Evolutionary conservation across 2,329 filamentous ascomycete species (phyloP).

Genomic region (Cladophialophora carrionii): DNA sequence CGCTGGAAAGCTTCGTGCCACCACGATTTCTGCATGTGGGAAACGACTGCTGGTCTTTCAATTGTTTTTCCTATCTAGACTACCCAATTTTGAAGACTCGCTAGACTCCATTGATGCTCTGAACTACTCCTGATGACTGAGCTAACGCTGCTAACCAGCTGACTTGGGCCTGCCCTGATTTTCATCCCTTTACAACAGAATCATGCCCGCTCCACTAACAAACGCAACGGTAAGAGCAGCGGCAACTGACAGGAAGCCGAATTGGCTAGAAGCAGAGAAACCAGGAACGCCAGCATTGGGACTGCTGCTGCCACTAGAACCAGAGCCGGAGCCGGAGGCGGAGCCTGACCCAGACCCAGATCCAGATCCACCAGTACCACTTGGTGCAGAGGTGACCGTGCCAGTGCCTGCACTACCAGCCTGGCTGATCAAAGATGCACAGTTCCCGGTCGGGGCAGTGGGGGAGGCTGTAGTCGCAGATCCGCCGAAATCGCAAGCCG

Average conservation of each 20-base stretch:
- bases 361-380: slow-evolving; percentile 40
- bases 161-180: neutral
- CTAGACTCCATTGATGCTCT: slow-evolving; percentile 23
- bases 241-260: slow-evolving; percentile 49
- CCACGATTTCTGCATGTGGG: neutral
- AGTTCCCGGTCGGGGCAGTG: slow-evolving; percentile 44
- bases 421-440: slow-evolving; percentile 46
- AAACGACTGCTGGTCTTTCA: neutral
- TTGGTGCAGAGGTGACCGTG: slow-evolving; percentile 45
- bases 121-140: slow-evolving; percentile 11
- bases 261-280: slow-evolving; percentile 33
- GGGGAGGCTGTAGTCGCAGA: slow-evolving; percentile 46
- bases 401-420: slow-evolving; percentile 49
- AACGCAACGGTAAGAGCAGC: slow-evolving; percentile 51
- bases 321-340: slow-evolving; percentile 30
- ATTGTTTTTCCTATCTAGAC: slow-evolving; percentile 19
- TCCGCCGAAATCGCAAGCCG: slow-evolving; percentile 50
- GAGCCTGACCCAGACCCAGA: slow-evolving; percentile 29
- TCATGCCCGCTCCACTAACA: slow-evolving; percentile 52
- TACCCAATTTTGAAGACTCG: slow-evolving; percentile 17
- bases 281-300: slow-evolving; percentile 25
- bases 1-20: neutral
- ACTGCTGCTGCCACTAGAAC: slow-evolving; percentile 41
- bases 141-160: slow-evolving; percentile 7
- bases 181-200: slow-evolving; percentile 49